Evolutionary conservation across 768 basidiomycete genomes (phyloP).

Genomic region (Mycena vitilis): DNA sequence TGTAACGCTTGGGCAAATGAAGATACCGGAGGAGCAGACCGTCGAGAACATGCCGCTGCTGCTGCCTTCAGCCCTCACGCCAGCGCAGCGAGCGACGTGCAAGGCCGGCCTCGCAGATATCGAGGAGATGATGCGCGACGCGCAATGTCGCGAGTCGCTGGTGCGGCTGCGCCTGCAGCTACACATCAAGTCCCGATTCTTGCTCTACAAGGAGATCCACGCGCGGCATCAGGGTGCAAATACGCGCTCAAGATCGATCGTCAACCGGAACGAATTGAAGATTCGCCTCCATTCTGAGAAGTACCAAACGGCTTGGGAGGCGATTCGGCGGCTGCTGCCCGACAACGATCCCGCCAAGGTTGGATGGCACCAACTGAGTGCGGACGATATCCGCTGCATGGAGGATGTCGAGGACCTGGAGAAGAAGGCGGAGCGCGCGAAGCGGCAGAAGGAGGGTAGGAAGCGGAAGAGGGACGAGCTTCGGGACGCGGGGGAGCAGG

Average conservation of each 20-base stretch:
- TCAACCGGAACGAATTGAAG: background rate
- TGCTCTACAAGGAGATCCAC: slow-evolving; percentile 1
- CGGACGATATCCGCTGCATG: slow-evolving; percentile 1
- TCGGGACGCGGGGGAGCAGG: background rate
- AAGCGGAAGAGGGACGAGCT: background rate
- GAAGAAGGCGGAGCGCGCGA: background rate
- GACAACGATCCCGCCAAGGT: background rate
- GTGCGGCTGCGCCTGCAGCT: background rate
- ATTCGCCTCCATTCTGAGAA: background rate
- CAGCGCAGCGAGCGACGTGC: background rate
- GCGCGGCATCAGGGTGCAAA: background rate
- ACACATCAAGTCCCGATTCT: too few relatives aligned
- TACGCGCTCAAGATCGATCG: background rate
- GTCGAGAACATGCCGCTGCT: slow-evolving; percentile 1
- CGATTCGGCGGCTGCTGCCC: background rate
- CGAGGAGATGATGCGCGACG: background rate
- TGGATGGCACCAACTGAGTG: background rate
- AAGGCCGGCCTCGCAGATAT: background rate
- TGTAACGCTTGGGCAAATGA: background rate
- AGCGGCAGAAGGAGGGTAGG: background rate
- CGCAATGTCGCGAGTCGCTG: background rate
- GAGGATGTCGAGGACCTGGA: background rate
- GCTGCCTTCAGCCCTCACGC: background rate
- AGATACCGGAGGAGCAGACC: background rate
- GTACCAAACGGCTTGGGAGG: background rate